phyloP scores from a whole-genome alignment of 129 eudicot genomes.

The Lactuca sativa region DNA sequence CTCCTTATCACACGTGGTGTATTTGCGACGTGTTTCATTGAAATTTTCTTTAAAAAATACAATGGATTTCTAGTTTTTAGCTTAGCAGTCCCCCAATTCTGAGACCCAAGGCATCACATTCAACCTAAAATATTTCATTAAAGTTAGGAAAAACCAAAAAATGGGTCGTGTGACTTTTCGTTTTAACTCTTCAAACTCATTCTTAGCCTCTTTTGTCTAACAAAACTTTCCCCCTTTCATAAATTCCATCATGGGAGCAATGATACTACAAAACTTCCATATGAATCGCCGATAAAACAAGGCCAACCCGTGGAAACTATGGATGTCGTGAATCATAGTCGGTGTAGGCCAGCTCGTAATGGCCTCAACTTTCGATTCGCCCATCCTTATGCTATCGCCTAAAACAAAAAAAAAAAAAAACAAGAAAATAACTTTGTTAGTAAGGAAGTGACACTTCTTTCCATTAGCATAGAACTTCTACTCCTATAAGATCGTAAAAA shows the following conservation, averaged over 20 bases:
- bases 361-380: background rate
- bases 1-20: conserved; percentile 7
- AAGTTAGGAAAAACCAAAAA: too few relatives aligned
- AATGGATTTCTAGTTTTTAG: too few relatives aligned
- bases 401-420: background rate
- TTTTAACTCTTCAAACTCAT: too few relatives aligned
- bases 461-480: background rate
- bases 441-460: conserved; percentile 1
- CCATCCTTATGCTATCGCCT: background rate
- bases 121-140: too few relatives aligned
- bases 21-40: background rate
- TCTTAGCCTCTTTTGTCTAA: too few relatives aligned
- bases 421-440: background rate
- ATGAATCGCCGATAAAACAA: conserved; percentile 8
- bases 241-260: background rate
- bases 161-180: too few relatives aligned
- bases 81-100: too few relatives aligned
- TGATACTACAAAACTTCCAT: background rate
- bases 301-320: conserved; percentile 9
- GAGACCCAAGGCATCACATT: too few relatives aligned
- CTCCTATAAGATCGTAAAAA: background rate
- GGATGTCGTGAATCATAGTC: too few relatives aligned
- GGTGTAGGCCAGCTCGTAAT: too few relatives aligned
- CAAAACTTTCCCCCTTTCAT: too few relatives aligned
- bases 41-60: too few relatives aligned